These are phyloP conservation scores for Thymus mandschuricus DNA, from an alignment of 257 asterid genomes.

Conservation along the genomic window DNA sequence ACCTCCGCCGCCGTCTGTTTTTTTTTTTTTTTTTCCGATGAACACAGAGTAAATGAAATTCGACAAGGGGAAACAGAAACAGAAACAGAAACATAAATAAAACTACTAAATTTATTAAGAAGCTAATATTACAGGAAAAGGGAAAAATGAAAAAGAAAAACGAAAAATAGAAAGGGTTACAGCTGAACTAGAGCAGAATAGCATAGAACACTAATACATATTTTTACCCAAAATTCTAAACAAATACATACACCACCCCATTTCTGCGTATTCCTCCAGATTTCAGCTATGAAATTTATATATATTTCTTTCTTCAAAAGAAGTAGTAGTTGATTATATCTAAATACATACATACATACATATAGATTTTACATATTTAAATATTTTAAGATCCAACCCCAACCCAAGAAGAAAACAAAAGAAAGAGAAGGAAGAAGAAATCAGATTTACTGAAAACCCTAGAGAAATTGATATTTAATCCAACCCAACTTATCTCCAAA, in stretches of 20 bases:
- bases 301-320: neutral
- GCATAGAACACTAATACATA: constrained; percentile 12
- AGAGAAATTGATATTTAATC: neutral
- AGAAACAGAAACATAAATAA: neutral
- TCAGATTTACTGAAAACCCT: neutral
- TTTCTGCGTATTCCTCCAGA: neutral
- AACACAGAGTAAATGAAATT: neutral
- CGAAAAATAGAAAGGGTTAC: neutral
- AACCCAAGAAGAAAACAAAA: neutral
- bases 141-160: neutral
- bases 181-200: constrained; percentile 24
- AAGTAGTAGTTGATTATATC: constrained; percentile 2
- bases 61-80: too few species aligned
- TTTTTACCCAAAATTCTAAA: constrained; percentile 5
- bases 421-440: neutral
- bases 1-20: neutral
- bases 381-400: constrained; percentile 1
- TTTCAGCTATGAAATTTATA: constrained; percentile 9
- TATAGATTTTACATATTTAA: constrained; percentile 1
- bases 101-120: neutral
- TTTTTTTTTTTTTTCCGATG: neutral
- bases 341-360: constrained; percentile 15
- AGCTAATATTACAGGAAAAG: neutral
- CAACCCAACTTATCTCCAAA: neutral
- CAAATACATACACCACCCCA: neutral